These are phyloP conservation scores for Neolentinus lepideus DNA, from an alignment of 1,284 basidiomycete genomes.

Conservation along the genomic window DNA sequence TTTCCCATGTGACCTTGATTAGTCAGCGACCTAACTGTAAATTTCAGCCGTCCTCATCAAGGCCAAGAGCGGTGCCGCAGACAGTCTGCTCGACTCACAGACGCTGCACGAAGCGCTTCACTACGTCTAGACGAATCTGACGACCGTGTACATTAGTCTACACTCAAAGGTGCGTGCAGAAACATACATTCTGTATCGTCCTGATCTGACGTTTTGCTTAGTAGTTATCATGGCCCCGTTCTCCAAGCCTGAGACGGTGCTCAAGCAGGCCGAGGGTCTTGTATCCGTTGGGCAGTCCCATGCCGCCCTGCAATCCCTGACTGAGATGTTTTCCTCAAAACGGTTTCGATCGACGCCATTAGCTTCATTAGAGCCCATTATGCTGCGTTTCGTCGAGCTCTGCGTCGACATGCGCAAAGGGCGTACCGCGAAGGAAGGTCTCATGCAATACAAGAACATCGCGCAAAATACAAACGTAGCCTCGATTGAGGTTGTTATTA, in stretches of 20 bases:
- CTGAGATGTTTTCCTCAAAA: slow-evolving; percentile 91
- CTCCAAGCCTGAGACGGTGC: slow-evolving; percentile 86
- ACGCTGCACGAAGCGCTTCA: background rate
- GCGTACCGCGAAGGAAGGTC: slow-evolving; percentile 88
- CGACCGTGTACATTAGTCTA: background rate
- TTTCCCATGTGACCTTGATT: background rate
- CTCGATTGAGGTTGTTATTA: slow-evolving; percentile 91
- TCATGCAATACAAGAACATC: slow-evolving; percentile 96
- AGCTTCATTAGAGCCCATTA: slow-evolving; percentile 89
- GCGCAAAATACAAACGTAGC: slow-evolving; percentile 89
- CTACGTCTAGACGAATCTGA: background rate
- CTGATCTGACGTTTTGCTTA: background rate
- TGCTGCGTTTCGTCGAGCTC: slow-evolving; percentile 90
- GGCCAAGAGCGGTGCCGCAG: background rate
- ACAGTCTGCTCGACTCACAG: background rate
- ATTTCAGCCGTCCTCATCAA: background rate
- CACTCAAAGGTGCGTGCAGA: background rate
- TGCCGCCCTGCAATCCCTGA: slow-evolving; percentile 84
- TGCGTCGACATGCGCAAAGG: slow-evolving; percentile 96
- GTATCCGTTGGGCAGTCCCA: slow-evolving; percentile 86
- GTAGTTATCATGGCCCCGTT: slow-evolving; percentile 70
- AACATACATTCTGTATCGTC: background rate
- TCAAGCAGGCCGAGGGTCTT: slow-evolving; percentile 89
- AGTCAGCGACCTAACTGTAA: background rate
- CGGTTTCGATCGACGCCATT: slow-evolving; percentile 92